Percentiles rank a stretch among this genome's conserved stretches.
Evolutionary conservation across 768 basidiomycete species (phyloP).

Genomic region (Ramaria rubella): DNA sequence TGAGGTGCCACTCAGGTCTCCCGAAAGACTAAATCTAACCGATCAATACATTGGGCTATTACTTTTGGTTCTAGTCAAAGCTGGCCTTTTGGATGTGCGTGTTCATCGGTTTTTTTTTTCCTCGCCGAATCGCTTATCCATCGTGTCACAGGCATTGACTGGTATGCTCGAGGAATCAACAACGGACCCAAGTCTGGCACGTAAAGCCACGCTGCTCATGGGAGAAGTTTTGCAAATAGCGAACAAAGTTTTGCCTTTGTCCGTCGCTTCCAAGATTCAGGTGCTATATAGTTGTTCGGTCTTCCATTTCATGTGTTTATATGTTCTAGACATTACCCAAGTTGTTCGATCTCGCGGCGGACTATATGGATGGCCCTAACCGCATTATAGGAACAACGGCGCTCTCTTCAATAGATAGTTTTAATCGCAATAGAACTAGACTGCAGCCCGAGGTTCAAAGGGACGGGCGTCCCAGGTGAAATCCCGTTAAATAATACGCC

Average conservation of each 20-base stretch:
- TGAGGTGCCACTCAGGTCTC: neutral
- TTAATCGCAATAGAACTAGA: conserved; percentile 81
- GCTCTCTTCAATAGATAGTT: conserved; percentile 82
- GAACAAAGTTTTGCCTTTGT: conserved; percentile 78
- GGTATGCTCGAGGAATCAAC: conserved; percentile 78
- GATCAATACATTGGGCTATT: conserved; percentile 91
- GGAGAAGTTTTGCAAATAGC: conserved; percentile 87
- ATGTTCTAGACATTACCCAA: conserved; percentile 64
- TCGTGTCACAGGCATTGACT: conserved; percentile 60
- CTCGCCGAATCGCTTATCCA: neutral
- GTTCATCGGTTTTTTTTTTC: neutral
- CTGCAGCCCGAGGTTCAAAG: conserved; percentile 53
- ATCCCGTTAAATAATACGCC: neutral
- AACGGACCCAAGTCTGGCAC: conserved; percentile 63
- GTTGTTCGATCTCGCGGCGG: conserved; percentile 73
- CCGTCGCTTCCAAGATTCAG: conserved; percentile 79
- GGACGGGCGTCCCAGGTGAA: conserved; percentile 59
- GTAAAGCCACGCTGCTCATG: conserved; percentile 87
- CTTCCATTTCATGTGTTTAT: neutral
- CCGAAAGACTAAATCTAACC: conserved; percentile 69
- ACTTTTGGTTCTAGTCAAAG: conserved; percentile 75
- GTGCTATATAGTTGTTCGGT: conserved; percentile 30
- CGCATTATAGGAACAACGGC: conserved; percentile 80
- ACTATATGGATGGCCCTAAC: conserved; percentile 70
- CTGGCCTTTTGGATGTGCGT: conserved; percentile 81